These are phyloP conservation scores for Venturia nashicola DNA, from an alignment of 2,329 filamentous ascomycete species.

Conservation along the genomic window DNA sequence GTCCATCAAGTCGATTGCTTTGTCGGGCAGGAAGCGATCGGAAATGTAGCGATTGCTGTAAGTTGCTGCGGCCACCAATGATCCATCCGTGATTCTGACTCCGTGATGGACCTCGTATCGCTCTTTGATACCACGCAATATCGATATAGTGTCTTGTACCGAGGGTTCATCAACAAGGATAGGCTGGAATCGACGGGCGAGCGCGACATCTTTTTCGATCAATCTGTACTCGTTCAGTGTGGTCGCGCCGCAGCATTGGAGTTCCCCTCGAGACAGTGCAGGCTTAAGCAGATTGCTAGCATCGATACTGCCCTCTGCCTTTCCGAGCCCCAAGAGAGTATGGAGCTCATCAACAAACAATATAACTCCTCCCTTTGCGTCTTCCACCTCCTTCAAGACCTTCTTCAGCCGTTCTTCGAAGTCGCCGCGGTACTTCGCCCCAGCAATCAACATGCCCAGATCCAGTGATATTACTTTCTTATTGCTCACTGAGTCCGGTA, in stretches of 20 bases:
- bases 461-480: slow-evolving; percentile 83
- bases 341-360: slow-evolving; percentile 94
- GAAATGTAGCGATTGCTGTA: slow-evolving; percentile 95
- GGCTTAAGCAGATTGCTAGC: slow-evolving; percentile 92
- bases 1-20: slow-evolving; percentile 93
- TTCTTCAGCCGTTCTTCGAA: slow-evolving; percentile 91
- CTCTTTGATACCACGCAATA: slow-evolving; percentile 91
- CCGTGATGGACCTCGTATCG: slow-evolving; percentile 96
- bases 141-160: slow-evolving; percentile 87
- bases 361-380: slow-evolving; percentile 80
- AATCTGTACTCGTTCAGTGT: slow-evolving; percentile 83
- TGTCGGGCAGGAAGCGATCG: slow-evolving; percentile 89
- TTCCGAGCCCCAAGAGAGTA: slow-evolving; percentile 79
- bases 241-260: slow-evolving; percentile 92
- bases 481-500: slow-evolving; percentile 91
- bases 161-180: slow-evolving; percentile 87
- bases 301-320: slow-evolving; percentile 92
- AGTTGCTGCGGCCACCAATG: slow-evolving; percentile 80
- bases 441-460: slow-evolving; percentile 83
- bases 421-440: slow-evolving; percentile 89
- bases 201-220: slow-evolving; percentile 91
- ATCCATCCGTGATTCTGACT: slow-evolving; percentile 84
- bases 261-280: slow-evolving; percentile 78
- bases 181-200: slow-evolving; percentile 87
- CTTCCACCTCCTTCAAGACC: slow-evolving; percentile 81